phyloP scores from a whole-genome alignment of 1,139 yeast species.

The Spathaspora sp. region DNA sequence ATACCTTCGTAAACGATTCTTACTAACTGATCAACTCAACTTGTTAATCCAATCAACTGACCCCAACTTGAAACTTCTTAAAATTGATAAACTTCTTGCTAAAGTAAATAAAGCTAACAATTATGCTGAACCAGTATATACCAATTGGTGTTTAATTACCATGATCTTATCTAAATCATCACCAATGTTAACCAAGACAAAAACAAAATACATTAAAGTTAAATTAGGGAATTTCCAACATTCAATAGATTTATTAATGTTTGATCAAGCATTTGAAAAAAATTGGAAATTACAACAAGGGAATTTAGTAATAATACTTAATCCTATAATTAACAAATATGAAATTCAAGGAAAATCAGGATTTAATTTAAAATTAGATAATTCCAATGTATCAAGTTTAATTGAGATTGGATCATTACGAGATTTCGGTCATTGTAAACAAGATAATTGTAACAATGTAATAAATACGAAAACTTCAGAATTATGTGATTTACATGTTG shows the following conservation, averaged over 20 bases:
- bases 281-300: slow-evolving; percentile 77
- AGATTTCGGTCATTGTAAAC: slow-evolving; percentile 69
- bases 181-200: slow-evolving; percentile 32
- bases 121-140: slow-evolving; percentile 63
- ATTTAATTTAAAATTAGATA: slow-evolving; percentile 61
- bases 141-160: slow-evolving; percentile 78
- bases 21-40: slow-evolving; percentile 31
- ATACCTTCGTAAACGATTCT: slow-evolving; percentile 40
- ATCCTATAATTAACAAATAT: slow-evolving; percentile 56
- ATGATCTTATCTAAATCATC: slow-evolving; percentile 59
- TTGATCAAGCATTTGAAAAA: slow-evolving; percentile 65
- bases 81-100: slow-evolving; percentile 59
- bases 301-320: slow-evolving; percentile 68
- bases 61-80: slow-evolving; percentile 48
- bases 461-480: slow-evolving; percentile 53
- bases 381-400: slow-evolving; percentile 46
- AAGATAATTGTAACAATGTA: slow-evolving; percentile 56
- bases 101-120: slow-evolving; percentile 63
- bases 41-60: slow-evolving; percentile 11
- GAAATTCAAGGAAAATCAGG: slow-evolving; percentile 27
- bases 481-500: slow-evolving; percentile 73
- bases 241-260: slow-evolving; percentile 60
- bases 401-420: slow-evolving; percentile 73
- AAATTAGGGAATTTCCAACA: slow-evolving; percentile 65
- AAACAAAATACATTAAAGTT: slow-evolving; percentile 56